A percentile compares a stretch with the other conserved stretches of the same genome.
Evolutionary conservation across 768 basidiomycete genomes (phyloP).

Genomic region (Chalciporus piperatus): DNA sequence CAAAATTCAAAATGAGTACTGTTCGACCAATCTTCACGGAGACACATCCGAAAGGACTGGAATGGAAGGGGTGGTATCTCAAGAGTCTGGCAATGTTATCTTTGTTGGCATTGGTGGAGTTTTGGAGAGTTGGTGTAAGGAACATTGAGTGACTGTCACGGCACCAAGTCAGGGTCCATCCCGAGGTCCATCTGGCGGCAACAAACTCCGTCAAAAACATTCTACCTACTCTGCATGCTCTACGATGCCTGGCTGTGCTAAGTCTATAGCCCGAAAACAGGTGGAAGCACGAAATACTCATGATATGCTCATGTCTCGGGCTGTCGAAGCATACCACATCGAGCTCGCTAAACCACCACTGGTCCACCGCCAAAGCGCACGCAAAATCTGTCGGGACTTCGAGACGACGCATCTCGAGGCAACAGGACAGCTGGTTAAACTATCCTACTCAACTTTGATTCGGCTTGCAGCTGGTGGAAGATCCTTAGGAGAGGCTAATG

Average conservation of each 20-base stretch:
- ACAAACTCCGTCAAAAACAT: neutral
- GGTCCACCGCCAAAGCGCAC: neutral
- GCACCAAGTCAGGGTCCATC: neutral
- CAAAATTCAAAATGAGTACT: neutral
- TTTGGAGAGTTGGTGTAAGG: neutral
- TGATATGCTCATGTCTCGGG: constrained; percentile 7
- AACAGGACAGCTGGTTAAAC: constrained; percentile 13
- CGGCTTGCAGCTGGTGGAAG: constrained; percentile 16
- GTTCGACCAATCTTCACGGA: neutral
- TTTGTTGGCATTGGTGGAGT: neutral
- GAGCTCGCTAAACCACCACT: constrained; percentile 3
- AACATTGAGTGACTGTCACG: neutral
- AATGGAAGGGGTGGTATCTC: neutral
- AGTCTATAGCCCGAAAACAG: neutral
- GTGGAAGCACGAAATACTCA: neutral
- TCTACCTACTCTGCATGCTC: neutral
- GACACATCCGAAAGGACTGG: neutral
- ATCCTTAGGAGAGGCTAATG: constrained; percentile 25
- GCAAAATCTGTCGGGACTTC: no score
- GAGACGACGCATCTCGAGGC: neutral
- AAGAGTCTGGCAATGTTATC: neutral
- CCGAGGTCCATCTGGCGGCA: neutral
- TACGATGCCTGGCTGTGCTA: neutral
- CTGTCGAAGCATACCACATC: constrained; percentile 2
- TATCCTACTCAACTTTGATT: constrained; percentile 17